Base-by-base conservation (phyloP, 495 filamentous ascomycete species). In the Penicillium fimorum region DNA sequence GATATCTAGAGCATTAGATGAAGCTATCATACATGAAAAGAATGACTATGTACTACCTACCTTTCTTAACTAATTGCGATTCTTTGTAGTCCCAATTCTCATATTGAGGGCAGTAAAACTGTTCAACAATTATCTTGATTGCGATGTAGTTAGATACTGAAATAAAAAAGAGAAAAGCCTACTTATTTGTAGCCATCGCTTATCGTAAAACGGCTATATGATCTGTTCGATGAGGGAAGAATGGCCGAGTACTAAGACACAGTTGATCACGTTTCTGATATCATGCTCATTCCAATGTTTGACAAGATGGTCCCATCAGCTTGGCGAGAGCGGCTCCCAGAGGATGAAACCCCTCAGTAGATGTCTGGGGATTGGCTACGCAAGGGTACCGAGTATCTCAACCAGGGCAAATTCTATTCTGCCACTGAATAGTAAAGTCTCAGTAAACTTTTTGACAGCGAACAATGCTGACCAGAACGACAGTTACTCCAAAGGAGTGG, bases 221-320 rank as follows among this genome's bases (percentile, higher is more conserved):
- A 27, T 7, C 4, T 27, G 2, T 27, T 27, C 25, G 0, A 27
- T 4, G 4, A 27, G 25, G 25, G 3, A 27, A 27, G 1, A 2
- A 27, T 7, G 25, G 25, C 72, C 3, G 40, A 56, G 0, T 79
- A 74, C 59, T 66, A 59, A 4, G 47, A 83, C 7, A 67, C 76
- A 9, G 75, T 82, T 22, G 79, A 84, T 55, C 80, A 84, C 68
- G 64, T 75, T 9, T 75, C 70, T n/a, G 79, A 82, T 56, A 51
- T 81, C 33, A 56, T 67, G 7, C 63, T 67, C 45, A 41, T 78
- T 8, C 49, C 67, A 30, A 45, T 48, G 5, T 53, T 55, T 38
- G 71, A 78, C 52, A 22, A 35, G 22, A 59, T 58, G 18, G 61
- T 77, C 3, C 72, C 77, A 1, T 25, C 47, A 17, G 46, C 50